phyloP scores from a whole-genome alignment of 306 rosid genomes.

The Albizia julibrissin region DNA sequence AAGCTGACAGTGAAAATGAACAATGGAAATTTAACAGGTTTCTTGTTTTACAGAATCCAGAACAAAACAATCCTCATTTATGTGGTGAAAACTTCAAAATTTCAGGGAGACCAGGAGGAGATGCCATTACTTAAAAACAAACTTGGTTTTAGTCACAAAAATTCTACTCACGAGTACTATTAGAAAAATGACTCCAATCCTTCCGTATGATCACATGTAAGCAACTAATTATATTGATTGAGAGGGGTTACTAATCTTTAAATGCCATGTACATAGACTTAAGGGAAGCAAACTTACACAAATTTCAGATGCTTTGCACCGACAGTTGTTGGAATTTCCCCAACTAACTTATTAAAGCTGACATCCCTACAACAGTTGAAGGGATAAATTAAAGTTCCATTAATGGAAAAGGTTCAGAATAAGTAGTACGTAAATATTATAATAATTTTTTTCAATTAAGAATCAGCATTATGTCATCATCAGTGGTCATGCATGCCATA shows the following conservation, averaged over 20 bases:
- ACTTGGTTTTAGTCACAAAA: constrained; percentile 22
- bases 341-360: constrained; percentile 80
- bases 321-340: constrained; percentile 58
- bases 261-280: constrained; percentile 4
- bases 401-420: not conserved
- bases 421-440: constrained; percentile 11
- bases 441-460: not conserved
- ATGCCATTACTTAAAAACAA: not conserved
- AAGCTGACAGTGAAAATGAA: not conserved
- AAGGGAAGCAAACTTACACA: constrained; percentile 56
- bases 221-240: not conserved
- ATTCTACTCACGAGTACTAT: not conserved
- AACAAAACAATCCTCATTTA: not conserved
- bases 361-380: constrained; percentile 63
- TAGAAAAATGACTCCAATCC: not conserved
- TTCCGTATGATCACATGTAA: not conserved
- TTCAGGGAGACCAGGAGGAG: not conserved
- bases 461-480: constrained; percentile 9
- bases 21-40: not conserved
- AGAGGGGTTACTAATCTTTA: constrained; percentile 2
- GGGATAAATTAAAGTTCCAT: constrained; percentile 23
- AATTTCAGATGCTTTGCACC: constrained; percentile 46
- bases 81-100: not conserved
- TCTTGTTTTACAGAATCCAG: not conserved
- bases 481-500: not conserved